These are phyloP conservation scores for Venturia pyrina DNA, from an alignment of 2,329 filamentous ascomycete genomes.

Conservation along the genomic window DNA sequence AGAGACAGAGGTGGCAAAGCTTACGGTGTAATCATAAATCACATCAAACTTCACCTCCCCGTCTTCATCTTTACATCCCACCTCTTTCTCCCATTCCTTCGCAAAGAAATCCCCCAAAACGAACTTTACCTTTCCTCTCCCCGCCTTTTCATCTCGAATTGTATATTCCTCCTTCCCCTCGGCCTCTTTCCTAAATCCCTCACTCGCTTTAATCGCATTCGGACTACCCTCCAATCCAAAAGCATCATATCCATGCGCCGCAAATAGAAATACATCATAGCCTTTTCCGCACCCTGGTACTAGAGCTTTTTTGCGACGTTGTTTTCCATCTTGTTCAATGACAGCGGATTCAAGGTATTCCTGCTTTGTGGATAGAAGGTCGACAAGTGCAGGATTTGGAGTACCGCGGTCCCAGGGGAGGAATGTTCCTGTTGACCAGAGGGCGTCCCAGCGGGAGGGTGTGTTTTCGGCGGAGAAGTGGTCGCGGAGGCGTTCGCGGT, in stretches of 20 bases:
- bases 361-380: slow-evolving; percentile 35
- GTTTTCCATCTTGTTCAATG: slow-evolving; percentile 2
- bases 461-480: slow-evolving; percentile 1
- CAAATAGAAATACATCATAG: slow-evolving; percentile 69
- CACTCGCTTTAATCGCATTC: slow-evolving; percentile 38
- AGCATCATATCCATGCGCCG: slow-evolving; percentile 65
- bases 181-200: slow-evolving; percentile 30
- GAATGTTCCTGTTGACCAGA: slow-evolving; percentile 43
- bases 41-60: slow-evolving; percentile 48
- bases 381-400: slow-evolving; percentile 48
- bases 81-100: slow-evolving; percentile 43
- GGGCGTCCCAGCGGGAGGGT: slow-evolving; percentile 40
- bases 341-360: slow-evolving; percentile 28
- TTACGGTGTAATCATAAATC: slow-evolving; percentile 54
- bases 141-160: slow-evolving; percentile 29
- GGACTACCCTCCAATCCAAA: slow-evolving; percentile 61
- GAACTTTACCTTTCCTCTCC: slow-evolving; percentile 45
- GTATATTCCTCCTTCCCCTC: slow-evolving; percentile 33
- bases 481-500: slow-evolving; percentile 9
- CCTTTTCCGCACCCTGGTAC: slow-evolving; percentile 77
- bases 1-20: slow-evolving; percentile 15
- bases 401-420: slow-evolving; percentile 51
- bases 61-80: slow-evolving; percentile 16
- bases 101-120: slow-evolving; percentile 58
- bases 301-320: slow-evolving; percentile 44